phyloP scores from a whole-genome alignment of 2,329 filamentous ascomycete genomes.

The Colletotrichum musicola region DNA sequence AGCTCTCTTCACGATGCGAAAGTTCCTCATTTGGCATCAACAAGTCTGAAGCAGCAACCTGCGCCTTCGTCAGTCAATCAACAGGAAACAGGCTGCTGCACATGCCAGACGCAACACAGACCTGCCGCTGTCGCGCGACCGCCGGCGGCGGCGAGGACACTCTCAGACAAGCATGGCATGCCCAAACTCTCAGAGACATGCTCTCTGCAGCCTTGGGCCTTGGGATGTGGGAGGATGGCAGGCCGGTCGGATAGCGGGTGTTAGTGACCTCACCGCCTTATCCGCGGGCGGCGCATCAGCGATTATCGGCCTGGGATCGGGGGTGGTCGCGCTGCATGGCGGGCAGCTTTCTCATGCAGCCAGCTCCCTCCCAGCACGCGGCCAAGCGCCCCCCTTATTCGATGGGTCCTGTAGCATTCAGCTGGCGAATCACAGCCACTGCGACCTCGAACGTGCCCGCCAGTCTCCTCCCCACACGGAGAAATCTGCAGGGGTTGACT shows the following conservation, averaged over 20 bases:
- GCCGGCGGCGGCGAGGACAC: neutral
- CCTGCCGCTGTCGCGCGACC: conserved; percentile 12
- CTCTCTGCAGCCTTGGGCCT: neutral
- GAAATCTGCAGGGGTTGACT: conserved; percentile 38
- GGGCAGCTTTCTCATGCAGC: conserved; percentile 24
- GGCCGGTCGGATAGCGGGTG: conserved; percentile 15
- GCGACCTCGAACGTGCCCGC: conserved; percentile 23
- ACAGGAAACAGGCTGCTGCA: conserved; percentile 34
- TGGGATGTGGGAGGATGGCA: neutral
- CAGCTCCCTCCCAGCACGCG: conserved; percentile 17
- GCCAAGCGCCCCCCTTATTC: conserved; percentile 5
- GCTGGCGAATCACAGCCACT: conserved; percentile 24
- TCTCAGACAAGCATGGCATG: conserved; percentile 29
- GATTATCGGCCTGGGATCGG: conserved; percentile 23
- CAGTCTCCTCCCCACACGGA: conserved; percentile 34
- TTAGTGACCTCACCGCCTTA: conserved; percentile 14
- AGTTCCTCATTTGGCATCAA: conserved; percentile 6
- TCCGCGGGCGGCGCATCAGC: conserved; percentile 9
- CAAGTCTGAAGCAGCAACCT: neutral
- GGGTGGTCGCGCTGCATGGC: conserved; percentile 22
- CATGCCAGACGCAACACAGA: conserved; percentile 36
- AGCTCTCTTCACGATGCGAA: conserved; percentile 1
- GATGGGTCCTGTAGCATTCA: neutral
- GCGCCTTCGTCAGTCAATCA: conserved; percentile 21
- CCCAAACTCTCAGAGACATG: conserved; percentile 12